Evolutionary conservation across 2,329 filamentous ascomycete genomes (phyloP), one percentile per base, ranked within the genome.

Genomic region (Sporothrix sp.): DNA sequence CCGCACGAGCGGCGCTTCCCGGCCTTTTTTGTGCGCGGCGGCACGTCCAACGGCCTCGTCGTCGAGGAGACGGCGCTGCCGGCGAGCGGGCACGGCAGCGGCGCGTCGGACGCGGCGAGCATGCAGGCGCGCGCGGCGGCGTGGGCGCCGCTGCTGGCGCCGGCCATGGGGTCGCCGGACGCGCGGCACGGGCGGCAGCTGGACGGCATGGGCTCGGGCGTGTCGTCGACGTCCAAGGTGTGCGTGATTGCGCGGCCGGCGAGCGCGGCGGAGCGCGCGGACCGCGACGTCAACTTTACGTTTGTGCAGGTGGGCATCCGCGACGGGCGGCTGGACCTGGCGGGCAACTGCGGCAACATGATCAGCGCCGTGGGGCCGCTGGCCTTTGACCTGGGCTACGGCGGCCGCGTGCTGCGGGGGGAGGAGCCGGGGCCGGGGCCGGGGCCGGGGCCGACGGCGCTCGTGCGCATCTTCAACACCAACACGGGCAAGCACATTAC

Each of bases 291-390:
- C 11, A 79, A 85, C 53, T 87, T 83, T 60, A 88, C 83, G 0
- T 88, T 88, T 61, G 76, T 83, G 1, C 79, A 82, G 35, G 68
- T 87, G 7, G 83, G 83, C 3, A 75, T 87, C 49, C 74, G 75
- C 48, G 73, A 82, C 57, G 68, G 68, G 4, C 65, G 69, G 28
- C 71, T 88, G 2, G 84, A 87, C 59, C 74, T 78, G 58, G 78
- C 80, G 0, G 79, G 82, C 21, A 88, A 87, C 58, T 87, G 84
- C 61, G 84, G 84, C n/a, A 87, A 87, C 62, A 84, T 88, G 81
- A 78, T 72, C 6, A 73, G 76, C 36, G 74, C 79, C 0, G 74
- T 87, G 40, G 85, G 83, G 0, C 83, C 84, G 0, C 82, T 78
- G 59, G 79, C 79, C 2, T 68, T 81, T 11, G 75, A 84, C 58